Percentiles rank a stretch among this genome's conserved stretches.
Evolutionary conservation across 1,139 yeast genomes (phyloP).

Genomic region (Geotrichum histeridarum): DNA sequence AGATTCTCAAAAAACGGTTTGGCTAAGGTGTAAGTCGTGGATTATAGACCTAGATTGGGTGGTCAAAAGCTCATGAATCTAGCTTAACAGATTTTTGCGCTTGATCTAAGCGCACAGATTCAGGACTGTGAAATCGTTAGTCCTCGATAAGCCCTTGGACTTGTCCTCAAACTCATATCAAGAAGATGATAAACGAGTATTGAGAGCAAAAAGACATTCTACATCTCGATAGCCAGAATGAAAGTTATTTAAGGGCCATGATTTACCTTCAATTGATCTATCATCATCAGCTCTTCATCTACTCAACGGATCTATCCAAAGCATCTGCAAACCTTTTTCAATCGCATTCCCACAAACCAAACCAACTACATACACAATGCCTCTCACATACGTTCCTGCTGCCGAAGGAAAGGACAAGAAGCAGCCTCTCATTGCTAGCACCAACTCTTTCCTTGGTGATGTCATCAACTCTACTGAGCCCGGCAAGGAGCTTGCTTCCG

Average conservation of each 20-base stretch:
- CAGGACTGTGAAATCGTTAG: too few species aligned
- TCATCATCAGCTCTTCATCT: neutral
- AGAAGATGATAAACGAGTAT: neutral
- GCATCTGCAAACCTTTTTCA: neutral
- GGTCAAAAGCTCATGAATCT: too few species aligned
- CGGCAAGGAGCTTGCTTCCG: conserved; percentile 56
- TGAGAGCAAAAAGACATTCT: conserved; percentile 2
- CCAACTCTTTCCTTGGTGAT: conserved; percentile 65
- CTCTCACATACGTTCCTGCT: conserved; percentile 48
- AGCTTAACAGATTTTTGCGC: too few species aligned
- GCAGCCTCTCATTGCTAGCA: conserved; percentile 55
- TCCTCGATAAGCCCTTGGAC: too few species aligned
- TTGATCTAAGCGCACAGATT: too few species aligned
- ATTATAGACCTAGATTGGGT: too few species aligned
- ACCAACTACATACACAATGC: conserved; percentile 42
- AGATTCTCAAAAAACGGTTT: too few species aligned
- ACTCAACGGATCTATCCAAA: neutral
- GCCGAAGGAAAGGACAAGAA: conserved; percentile 49
- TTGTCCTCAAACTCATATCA: too few species aligned
- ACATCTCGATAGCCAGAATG: too few species aligned
- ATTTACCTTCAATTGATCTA: neutral
- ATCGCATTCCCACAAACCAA: neutral
- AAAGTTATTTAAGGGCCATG: too few species aligned
- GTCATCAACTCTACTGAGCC: conserved; percentile 53
- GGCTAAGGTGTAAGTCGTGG: too few species aligned